phyloP scores from a whole-genome alignment of 495 filamentous ascomycete species.

The Annulohypoxylon nitens region DNA sequence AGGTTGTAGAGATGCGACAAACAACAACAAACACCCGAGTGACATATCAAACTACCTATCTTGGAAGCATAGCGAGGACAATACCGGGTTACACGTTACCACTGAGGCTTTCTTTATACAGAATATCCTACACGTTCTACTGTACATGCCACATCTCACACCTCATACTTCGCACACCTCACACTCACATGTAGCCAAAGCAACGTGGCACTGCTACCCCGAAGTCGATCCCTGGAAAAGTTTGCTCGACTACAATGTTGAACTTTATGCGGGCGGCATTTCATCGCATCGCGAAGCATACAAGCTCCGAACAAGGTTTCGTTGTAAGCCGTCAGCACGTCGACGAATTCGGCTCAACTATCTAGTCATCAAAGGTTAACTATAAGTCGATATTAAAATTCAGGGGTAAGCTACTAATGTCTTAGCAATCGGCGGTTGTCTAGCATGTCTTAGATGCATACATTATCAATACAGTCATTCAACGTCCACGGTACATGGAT shows the following conservation, averaged over 20 bases:
- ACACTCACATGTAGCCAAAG: slow-evolving; percentile 6
- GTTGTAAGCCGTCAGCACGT: not conserved
- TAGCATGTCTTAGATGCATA: slow-evolving; percentile 13
- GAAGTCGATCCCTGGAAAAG: slow-evolving; percentile 22
- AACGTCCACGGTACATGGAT: not conserved
- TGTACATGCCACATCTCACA: slow-evolving; percentile 1
- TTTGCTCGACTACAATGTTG: slow-evolving; percentile 26
- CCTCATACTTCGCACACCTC: not conserved
- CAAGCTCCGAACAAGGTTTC: slow-evolving; percentile 15
- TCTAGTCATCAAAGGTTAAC: slow-evolving; percentile 8
- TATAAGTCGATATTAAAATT: slow-evolving; percentile 20
- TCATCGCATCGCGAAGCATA: slow-evolving; percentile 39
- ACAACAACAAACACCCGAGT: slow-evolving; percentile 17
- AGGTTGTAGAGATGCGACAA: slow-evolving; percentile 27
- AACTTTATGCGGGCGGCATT: slow-evolving; percentile 29
- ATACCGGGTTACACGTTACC: not conserved
- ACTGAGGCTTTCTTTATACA: slow-evolving; percentile 12
- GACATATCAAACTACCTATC: not conserved
- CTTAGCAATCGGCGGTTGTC: not conserved
- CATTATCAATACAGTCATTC: slow-evolving; percentile 12
- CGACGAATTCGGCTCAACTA: slow-evolving; percentile 6
- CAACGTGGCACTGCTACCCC: slow-evolving; percentile 26
- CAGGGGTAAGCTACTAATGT: slow-evolving; percentile 20
- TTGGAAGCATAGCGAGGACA: not conserved
- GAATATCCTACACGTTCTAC: not conserved